These are phyloP conservation scores for Claviceps lovelessii DNA, from an alignment of 2,329 filamentous ascomycete genomes.

Conservation along the genomic window DNA sequence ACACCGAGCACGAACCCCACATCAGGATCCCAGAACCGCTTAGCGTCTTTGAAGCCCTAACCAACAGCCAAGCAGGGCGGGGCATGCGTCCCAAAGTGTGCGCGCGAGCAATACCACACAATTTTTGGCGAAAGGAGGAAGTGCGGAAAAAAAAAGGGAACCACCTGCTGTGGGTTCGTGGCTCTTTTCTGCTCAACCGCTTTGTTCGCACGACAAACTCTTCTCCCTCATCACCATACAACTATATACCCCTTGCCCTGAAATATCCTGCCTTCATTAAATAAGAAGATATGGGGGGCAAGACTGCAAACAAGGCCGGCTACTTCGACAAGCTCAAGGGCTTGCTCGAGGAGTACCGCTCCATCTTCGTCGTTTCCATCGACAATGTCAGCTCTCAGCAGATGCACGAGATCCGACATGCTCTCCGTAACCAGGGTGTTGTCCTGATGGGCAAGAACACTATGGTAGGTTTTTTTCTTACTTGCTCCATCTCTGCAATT, in stretches of 20 bases:
- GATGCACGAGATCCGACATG: conserved; percentile 98
- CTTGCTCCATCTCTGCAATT: background rate
- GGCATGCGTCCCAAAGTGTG: background rate
- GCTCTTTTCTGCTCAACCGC: background rate
- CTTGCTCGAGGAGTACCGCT: conserved; percentile 91
- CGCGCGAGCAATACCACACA: conserved; percentile 14
- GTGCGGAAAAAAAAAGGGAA: conserved; percentile 13
- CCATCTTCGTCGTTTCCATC: conserved; percentile 91
- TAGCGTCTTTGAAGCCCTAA: conserved; percentile 27
- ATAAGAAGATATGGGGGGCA: conserved; percentile 99
- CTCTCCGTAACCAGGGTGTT: conserved; percentile 81
- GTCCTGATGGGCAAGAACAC: conserved; percentile 99
- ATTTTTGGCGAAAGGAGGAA: conserved; percentile 11
- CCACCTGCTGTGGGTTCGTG: conserved; percentile 2
- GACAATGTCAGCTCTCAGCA: conserved; percentile 99
- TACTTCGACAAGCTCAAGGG: conserved; percentile 99
- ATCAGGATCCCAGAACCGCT: conserved; percentile 5
- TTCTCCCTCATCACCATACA: conserved; percentile 12
- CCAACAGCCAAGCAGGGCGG: conserved; percentile 3
- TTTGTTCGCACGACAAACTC: conserved; percentile 1
- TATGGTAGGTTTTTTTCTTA: conserved; percentile 52
- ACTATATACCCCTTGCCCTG: conserved; percentile 51
- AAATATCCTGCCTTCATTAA: conserved; percentile 91
- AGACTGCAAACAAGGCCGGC: conserved; percentile 77
- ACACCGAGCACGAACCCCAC: background rate